Evolutionary conservation across 2,329 filamentous ascomycete genomes (phyloP).

Genomic region (Tolypocladium album): DNA sequence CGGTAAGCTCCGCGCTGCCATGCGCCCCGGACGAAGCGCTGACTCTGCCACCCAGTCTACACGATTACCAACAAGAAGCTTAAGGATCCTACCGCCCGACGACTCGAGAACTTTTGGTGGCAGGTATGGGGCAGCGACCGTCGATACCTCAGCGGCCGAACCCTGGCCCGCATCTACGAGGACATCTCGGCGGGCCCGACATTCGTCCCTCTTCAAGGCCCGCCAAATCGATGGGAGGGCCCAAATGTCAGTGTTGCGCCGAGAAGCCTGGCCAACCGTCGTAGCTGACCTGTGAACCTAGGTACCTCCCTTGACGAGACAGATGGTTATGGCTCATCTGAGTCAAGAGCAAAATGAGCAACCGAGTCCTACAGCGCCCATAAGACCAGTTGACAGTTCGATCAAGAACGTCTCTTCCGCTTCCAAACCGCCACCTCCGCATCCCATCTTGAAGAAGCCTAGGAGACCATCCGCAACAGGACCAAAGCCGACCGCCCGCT

Average conservation of each 20-base stretch:
- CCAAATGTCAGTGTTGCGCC: conserved; percentile 27
- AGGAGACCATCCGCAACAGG: conserved; percentile 41
- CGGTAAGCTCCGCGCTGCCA: conserved; percentile 28
- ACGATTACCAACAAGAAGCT: conserved; percentile 48
- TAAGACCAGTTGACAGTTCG: conserved; percentile 10
- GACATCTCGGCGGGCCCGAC: conserved; percentile 48
- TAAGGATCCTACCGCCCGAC: conserved; percentile 50
- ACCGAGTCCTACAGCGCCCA: conserved; percentile 4
- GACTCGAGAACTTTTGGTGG: conserved; percentile 57
- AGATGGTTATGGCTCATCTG: conserved; percentile 15
- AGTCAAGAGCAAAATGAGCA: conserved; percentile 5
- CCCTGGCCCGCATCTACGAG: conserved; percentile 44
- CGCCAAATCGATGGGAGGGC: conserved; percentile 41
- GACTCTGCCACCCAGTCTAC: conserved; percentile 33
- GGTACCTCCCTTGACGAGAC: conserved; percentile 17
- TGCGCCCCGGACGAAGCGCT: neutral
- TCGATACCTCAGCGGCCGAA: conserved; percentile 38
- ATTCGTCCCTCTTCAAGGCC: conserved; percentile 43
- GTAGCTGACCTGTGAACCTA: conserved; percentile 5
- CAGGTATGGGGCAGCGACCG: conserved; percentile 52
- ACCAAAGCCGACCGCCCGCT: conserved; percentile 49
- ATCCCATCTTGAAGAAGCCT: conserved; percentile 51
- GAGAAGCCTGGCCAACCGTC: neutral
- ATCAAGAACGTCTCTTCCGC: conserved; percentile 24
- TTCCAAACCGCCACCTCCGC: conserved; percentile 34